Evolutionary conservation across 2,329 filamentous ascomycete species (phyloP), one percentile per base, ranked within the genome.

Genomic region (Diplodia sapinea): DNA sequence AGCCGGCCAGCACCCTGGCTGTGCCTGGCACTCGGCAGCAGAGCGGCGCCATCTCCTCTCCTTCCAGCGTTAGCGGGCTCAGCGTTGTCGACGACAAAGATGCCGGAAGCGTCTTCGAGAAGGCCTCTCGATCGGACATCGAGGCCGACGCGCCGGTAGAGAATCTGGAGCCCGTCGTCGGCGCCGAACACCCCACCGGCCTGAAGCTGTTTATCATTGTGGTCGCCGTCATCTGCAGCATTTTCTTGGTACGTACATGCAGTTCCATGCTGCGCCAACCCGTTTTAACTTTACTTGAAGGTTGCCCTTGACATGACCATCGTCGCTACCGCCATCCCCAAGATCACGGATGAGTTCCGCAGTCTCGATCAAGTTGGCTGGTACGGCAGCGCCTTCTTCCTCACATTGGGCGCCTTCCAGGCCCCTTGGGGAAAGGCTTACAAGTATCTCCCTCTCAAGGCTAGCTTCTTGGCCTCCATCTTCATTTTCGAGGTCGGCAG

Each of bases 401-500:
- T 85, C 65, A 82, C 81, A 0, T 70, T 78, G 8, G 78, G 75
- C 17, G 75, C 76, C 7, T 81, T 84, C 65, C 82, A 85, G 65
- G 78, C 81, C 1, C 74, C 78, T 0, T 80, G 78, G 70, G 84
- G 84, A 3, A 81, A 82, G 67, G 71, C 79, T 2, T 85, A 81
- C 73, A 83, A 79, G 56, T 83, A 79, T 72, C 81, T 80, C 68
- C 71, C 75, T 3, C 72, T 78, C 9, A 82, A 82, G 71, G 71
- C 66, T 11, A 72, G 72, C 31, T 82, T 79, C 68, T 65, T 81
- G 17, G 59, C 71, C 1, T 61, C 73, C 8, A 66, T 70, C 20
- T 70, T 75, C 43, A 66, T 87, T 50, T 88, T 89, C 69, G 85
- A 88, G 71, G 20, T 86, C 5, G 87, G 87, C 1, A 87, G 85